phyloP scores from a whole-genome alignment of 2,329 filamentous ascomycete species.

The Clathrospora elynae region DNA sequence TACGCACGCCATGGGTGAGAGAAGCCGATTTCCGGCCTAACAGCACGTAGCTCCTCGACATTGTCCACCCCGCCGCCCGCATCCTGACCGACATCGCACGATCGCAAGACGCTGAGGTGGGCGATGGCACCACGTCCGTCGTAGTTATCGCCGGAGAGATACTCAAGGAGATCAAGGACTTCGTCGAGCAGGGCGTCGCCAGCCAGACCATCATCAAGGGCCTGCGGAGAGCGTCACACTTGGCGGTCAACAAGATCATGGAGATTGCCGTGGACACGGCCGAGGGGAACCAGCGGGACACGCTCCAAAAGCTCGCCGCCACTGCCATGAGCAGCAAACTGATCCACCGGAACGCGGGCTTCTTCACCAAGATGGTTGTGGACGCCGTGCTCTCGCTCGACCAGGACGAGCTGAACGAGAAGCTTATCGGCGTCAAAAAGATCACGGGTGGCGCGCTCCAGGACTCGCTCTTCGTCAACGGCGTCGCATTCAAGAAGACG shows the following conservation, averaged over 20 bases:
- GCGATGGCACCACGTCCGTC: constrained; percentile 96
- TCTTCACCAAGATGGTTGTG: constrained; percentile 99
- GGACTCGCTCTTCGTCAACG: constrained; percentile 95
- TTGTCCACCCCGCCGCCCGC: constrained; percentile 94
- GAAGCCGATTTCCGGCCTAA: constrained; percentile 14
- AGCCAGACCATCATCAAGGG: constrained; percentile 98
- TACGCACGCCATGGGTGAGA: constrained; percentile 46
- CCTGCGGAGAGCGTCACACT: constrained; percentile 79
- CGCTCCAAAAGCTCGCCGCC: constrained; percentile 82
- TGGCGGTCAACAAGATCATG: constrained; percentile 99
- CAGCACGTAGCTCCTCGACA: constrained; percentile 80
- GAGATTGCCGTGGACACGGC: constrained; percentile 89
- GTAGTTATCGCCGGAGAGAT: constrained; percentile 98
- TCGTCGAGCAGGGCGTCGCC: constrained; percentile 95
- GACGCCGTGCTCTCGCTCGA: constrained; percentile 94
- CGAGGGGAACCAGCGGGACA: constrained; percentile 84
- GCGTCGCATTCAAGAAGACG: constrained; percentile 99
- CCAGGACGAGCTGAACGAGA: constrained; percentile 96
- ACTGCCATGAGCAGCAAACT: constrained; percentile 99
- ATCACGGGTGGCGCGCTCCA: constrained; percentile 95
- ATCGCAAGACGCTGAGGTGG: constrained; percentile 98
- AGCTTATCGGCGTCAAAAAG: constrained; percentile 97
- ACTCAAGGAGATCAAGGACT: constrained; percentile 93
- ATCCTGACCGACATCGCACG: constrained; percentile 98
- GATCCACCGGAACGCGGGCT: constrained; percentile 94